Base-by-base conservation (phyloP, 129 eudicot genomes). In the Flaveria sonorensis region DNA sequence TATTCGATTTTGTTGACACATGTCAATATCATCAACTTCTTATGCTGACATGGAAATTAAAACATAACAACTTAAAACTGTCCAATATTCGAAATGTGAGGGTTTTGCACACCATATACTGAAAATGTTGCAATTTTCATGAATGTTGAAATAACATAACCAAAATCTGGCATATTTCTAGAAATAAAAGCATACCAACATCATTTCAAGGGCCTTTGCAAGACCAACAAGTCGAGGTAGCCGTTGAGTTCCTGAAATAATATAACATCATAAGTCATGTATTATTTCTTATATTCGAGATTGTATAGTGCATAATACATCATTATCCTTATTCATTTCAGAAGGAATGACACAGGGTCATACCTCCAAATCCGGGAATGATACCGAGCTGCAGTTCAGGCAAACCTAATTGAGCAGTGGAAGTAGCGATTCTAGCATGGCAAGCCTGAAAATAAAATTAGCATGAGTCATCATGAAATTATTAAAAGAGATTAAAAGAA, bases 361-460 rank as follows among this genome's bases (percentile, higher is more conserved):
- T 91, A 95, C 99, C 99, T 92, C 99, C 99, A 74, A 95, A 95
- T 68, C 97, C 97, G 61, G 99, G 99, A 87, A 95, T 89, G 76
- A 95, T 68, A 64, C 99, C 99, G 12, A 95, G 96, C 89, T 89
- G 96, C 82, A 95, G 88, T 77, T 95, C 99, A 56, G 99, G 99
- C 75, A 95, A 83, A 12, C 99, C 99, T 67, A 95, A 75, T 74
- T 92, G 97, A 18, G 96, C 91, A 81, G 72, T 85, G 16, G 97
- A 81, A 70, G 99, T 95, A 78, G 92, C 91, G 55, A 95, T 83
- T 53, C 97, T 88, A 55, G 99, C 99, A 92, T 95, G 96, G 79
- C 99, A 95, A 56, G 87, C 89, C 99, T 95, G 84, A 60, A 77
- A 77, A 64, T 8, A 70, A 59, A 13, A 71, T 20, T 39, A 52